These are phyloP conservation scores for Cladobotryum mycophilum DNA, from an alignment of 2,329 filamentous ascomycete species.

Conservation along the genomic window DNA sequence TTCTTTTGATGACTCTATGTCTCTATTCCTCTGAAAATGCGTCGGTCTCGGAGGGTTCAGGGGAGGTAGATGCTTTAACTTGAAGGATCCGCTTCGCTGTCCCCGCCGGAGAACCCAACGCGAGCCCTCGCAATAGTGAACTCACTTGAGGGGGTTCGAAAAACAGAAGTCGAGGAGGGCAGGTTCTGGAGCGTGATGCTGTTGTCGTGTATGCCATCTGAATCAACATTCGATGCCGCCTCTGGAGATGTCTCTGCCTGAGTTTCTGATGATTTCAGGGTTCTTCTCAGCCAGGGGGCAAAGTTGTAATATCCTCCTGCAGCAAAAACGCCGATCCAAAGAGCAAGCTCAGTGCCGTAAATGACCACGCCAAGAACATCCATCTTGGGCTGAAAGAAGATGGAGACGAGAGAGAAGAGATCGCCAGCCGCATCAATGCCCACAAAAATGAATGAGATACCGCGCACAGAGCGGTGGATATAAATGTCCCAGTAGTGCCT, in stretches of 20 bases:
- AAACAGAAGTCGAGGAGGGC: conserved; percentile 11
- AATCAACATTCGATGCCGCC: not conserved
- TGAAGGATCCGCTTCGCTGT: not conserved
- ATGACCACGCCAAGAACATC: conserved; percentile 60
- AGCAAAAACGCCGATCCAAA: conserved; percentile 63
- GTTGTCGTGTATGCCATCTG: not conserved
- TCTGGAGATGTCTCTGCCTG: not conserved
- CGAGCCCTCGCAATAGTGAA: not conserved
- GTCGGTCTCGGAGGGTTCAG: no score
- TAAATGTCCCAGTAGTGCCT: conserved; percentile 67
- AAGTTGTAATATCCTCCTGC: conserved; percentile 61
- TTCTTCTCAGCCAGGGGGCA: conserved; percentile 46
- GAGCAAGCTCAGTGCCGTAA: conserved; percentile 57
- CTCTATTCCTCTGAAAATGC: no score
- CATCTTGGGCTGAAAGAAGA: conserved; percentile 53
- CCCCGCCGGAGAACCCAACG: not conserved
- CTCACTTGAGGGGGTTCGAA: conserved; percentile 11
- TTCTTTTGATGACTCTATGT: no score
- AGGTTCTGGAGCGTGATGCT: conserved; percentile 9
- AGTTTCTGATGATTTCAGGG: conserved; percentile 8
- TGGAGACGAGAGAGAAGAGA: conserved; percentile 57
- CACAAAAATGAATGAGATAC: conserved; percentile 68
- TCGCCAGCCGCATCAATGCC: conserved; percentile 64
- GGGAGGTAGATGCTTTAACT: no score
- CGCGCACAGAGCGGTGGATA: conserved; percentile 56